Base-by-base conservation (phyloP, 495 filamentous ascomycete genomes). In the Diplogelasinospora grovesii region DNA sequence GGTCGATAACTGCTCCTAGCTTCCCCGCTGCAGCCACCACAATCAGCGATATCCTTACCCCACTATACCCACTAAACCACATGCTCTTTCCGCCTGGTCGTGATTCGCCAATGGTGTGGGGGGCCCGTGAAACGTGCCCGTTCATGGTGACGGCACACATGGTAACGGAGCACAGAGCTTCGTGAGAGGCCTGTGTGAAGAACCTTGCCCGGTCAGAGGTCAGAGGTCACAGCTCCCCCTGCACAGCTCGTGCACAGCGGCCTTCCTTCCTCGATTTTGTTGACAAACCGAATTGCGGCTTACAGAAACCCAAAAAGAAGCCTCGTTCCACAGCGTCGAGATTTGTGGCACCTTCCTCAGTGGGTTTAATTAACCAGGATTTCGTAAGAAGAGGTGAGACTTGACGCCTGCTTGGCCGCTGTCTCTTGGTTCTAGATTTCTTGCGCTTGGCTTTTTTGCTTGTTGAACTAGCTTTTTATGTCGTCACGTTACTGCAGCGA, bases 91-190 rank as follows among this genome's bases (percentile, higher is more conserved):
- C 23, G 36, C 43, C 21, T 15, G 32, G 43, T 13, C 24, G 22
- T 26, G 15, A 56, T 56, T 53, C 46, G 56, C 53, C 56, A 59
- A 59, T 59, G 43, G 53, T 35, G 49, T 36, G 34, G 8, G 16
- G 11, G 13, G 21, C 11, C 43, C 28, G 27, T 27, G 44, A 40
- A 54, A 59, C 56, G 54, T 58, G 52, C 41, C 33, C n/a, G n/a
- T 46, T 39, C 51, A 33, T 32, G 9, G 39, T 38, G 42, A 43
- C 40, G 49, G 41, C 41, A 28, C 19, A 21, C n/a, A n/a, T n/a
- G n/a, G n/a, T n/a, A n/a, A n/a, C n/a, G n/a, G n/a, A n/a, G n/a
- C n/a, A n/a, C n/a, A n/a, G n/a, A n/a, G n/a, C n/a, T n/a, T n/a
- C n/a, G 41, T 36, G 25, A 43, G 22, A 28, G 16, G 36, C n/a